Evolutionary conservation across 768 basidiomycete species (phyloP), one percentile per base, ranked within the genome.

Genomic region (Steccherinum ochraceum): DNA sequence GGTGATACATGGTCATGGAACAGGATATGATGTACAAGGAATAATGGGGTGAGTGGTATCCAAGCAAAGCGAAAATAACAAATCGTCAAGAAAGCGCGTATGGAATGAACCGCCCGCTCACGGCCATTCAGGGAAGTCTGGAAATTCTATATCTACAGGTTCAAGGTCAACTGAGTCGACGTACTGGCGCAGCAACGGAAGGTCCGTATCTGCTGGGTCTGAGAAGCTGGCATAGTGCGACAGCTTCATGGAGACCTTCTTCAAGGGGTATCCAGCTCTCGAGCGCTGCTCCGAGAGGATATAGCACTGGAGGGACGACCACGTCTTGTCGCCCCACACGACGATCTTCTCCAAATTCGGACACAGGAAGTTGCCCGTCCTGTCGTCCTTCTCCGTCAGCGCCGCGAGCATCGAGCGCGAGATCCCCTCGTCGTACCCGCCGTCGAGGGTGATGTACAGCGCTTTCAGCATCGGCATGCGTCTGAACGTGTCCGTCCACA

Each of bases 221-320:
- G 58, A 56, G 47, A 64, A 58, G 44, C 62, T 60, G 44, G 62
- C 58, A 55, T 64, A 64, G 47, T 58, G 60, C 25, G 61, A 53
- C 12, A 61, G 50, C 26, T 52, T 53, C 48, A 64, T 52, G 35
- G 63, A 64, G 24, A 64, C 56, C 11, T 52, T 49, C 26, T 58
- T 59, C 24, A 64, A 47, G 11, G 61, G 56, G 23, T 55, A 56
- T 3, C 63, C 63, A 4, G 44, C 51, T 19, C 49, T 27, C 24
- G 45, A 44, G 18, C 63, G 59, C 49, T 54, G 50, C 52, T 58
- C 27, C 24, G 63, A 61, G 50, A 64, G 51, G 19, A 49, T 55
- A 52, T 56, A 64, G 48, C 56, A 61, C 51, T 60, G 63, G 42
- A 64, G 56, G 18, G 57, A 56, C 12, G 63, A 64, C 63, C 63